Evolutionary conservation across 2,329 filamentous ascomycete genomes (phyloP).

Genomic region (Penicillium sp.): DNA sequence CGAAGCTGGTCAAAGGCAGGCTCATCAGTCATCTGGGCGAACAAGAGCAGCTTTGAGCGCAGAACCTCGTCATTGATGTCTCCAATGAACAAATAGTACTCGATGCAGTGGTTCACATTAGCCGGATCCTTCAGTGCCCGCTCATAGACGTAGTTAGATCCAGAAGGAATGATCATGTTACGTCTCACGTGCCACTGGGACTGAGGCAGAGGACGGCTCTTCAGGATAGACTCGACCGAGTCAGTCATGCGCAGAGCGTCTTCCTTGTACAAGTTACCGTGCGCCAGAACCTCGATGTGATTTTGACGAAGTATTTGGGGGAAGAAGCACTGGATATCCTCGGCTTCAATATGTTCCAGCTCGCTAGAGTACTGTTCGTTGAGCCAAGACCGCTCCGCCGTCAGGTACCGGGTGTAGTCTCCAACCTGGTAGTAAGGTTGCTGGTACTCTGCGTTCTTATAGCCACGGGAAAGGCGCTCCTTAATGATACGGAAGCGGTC

Average conservation of each 20-base stretch:
- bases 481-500: conserved; percentile 92
- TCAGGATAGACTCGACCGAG: conserved; percentile 77
- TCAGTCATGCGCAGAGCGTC: conserved; percentile 86
- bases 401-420: conserved; percentile 81
- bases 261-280: conserved; percentile 93
- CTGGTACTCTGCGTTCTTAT: conserved; percentile 85
- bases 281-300: conserved; percentile 84
- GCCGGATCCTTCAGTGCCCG: conserved; percentile 81
- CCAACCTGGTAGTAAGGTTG: conserved; percentile 89
- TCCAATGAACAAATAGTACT: conserved; percentile 76
- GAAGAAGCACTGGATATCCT: conserved; percentile 77
- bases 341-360: conserved; percentile 72
- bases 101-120: conserved; percentile 87
- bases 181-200: conserved; percentile 81
- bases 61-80: conserved; percentile 69
- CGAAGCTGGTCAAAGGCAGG: conserved; percentile 92
- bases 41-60: conserved; percentile 77
- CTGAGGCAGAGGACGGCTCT: conserved; percentile 73
- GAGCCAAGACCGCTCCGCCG: conserved; percentile 75
- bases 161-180: conserved; percentile 76
- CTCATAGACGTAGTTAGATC: conserved; percentile 82
- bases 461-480: conserved; percentile 75
- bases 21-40: conserved; percentile 91
- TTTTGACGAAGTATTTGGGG: conserved; percentile 80
- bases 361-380: conserved; percentile 81